phyloP scores from a whole-genome alignment of 768 basidiomycete species.

The Boletus tylopilopsis region DNA sequence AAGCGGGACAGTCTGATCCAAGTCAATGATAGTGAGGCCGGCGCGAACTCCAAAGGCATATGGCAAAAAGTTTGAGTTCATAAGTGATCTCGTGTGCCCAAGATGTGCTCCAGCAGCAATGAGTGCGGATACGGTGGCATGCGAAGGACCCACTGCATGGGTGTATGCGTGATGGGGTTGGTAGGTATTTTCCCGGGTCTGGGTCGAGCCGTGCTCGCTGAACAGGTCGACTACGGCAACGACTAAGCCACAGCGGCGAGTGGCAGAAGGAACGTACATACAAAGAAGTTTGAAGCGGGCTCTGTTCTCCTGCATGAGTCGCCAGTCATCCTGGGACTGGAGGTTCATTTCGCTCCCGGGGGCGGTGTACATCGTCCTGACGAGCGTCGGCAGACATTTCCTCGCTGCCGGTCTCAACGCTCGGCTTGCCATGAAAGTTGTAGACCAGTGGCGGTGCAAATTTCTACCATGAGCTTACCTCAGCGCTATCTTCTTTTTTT shows the following conservation, averaged over 20 bases:
- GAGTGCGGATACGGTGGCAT: conserved; percentile 83
- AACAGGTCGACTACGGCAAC: conserved; percentile 53
- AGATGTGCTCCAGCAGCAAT: conserved; percentile 92
- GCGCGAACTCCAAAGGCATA: conserved; percentile 92
- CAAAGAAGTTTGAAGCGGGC: conserved; percentile 54
- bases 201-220: conserved; percentile 72
- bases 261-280: conserved; percentile 31
- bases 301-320: conserved; percentile 54
- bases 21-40: conserved; percentile 88
- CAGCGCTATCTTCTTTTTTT: conserved; percentile 43
- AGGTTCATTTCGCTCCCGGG: conserved; percentile 32
- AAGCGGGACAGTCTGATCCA: conserved; percentile 90
- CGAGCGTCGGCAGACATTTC: conserved; percentile 21
- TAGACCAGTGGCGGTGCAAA: conserved; percentile 30
- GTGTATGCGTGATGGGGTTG: conserved; percentile 70
- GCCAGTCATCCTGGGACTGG: conserved; percentile 61
- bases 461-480: conserved; percentile 45
- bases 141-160: conserved; percentile 52
- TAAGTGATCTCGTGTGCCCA: conserved; percentile 78
- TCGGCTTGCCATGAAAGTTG: conserved; percentile 25
- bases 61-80: conserved; percentile 87
- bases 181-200: conserved; percentile 62
- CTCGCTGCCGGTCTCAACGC: conserved; percentile 20
- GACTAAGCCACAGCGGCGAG: conserved; percentile 8
- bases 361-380: conserved; percentile 29